Base-by-base conservation (phyloP, 2,329 filamentous ascomycete species). In the Pseudogymnoascus verrucosus region DNA sequence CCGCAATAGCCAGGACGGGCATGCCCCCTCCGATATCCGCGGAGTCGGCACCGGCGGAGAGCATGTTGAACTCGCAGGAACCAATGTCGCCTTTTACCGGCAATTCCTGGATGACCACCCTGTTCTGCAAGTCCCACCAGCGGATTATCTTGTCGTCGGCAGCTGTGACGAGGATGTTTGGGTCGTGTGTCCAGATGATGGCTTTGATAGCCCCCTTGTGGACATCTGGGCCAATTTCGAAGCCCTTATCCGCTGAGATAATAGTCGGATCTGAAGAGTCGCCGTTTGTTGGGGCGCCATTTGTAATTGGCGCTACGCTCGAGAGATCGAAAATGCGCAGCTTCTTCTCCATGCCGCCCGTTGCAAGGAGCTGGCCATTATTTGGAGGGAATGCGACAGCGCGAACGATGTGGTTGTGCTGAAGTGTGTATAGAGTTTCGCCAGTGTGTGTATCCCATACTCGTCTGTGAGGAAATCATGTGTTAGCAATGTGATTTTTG, bases 371-470 rank as follows among this genome's bases (percentile, higher is more conserved):
- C n/a, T 90, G 89, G 21, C 87, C 87, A 62, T 87, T 84, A 69
- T 93, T 89, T 47, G 89, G 86, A 1, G 91, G 89, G 71, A 97
- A 98, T 10, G 95, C 92, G 66, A 98, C 86, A 40, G 93, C 90
- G 67, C 95, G 91, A 66, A 98, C 95, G 68, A 99, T 97, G 76
- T 99, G 95, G 68, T 92, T 86, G 76, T 99, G 95, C 73, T 93
- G 87, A 37, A 99, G 84, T 3, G 91, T 93, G 72, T 89, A 89
- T 44, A 96, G 82, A 60, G 90, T 86, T 78, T 97, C 93, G 70
- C 96, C 96, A 0, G 90, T 95, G 72, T 96, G 90, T 0, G 95
- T 96, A 72, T 99, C 92, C 95, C 96, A 99, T 62, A 99, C 89
- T 76, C 96, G 97, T 60, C 91, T 96, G 68, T 67, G 66, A n/a